Base-by-base conservation (phyloP, 202 grass and related monocot species). In the Musa balbisiana region DNA sequence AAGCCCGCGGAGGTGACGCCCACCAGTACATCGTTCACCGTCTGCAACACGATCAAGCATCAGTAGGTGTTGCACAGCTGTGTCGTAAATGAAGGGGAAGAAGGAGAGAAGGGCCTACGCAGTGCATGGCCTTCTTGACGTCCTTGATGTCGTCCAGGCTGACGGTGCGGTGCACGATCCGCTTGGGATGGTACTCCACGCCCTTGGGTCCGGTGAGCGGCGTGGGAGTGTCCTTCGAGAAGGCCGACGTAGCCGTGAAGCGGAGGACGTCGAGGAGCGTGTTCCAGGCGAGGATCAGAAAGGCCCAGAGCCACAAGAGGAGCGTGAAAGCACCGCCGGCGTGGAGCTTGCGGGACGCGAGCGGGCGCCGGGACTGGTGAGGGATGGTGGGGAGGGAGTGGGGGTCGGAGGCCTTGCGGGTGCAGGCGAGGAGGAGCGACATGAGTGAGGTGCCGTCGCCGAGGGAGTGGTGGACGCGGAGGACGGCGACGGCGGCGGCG, bases 131-230 rank as follows among this genome's bases (percentile, higher is more conserved):
- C 53, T 81, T 86, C 83, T 96, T 96, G 69, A 96, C 75, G 74
- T 49, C 69, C 87, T 86, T 96, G 78, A 92, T 78, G 78, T 96
- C 92, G 76, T 96, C 87, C 49, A 96, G 89, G 69, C 33, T 67
- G 50, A 96, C 67, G 9, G 89, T 96, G 62, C 83, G 70, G 85
- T 90, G 81, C 58, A 96, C 83, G 85, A 96, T 82, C 3, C 87
- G 85, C 81, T 92, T 92, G 76, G 60, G 89, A 1, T 71, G 68
- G 76, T 80, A 83, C 84, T 92, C 89, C 52, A 89, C 87, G 64
- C 89, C 87, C 72, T 81, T 64, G 1, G 79, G 14, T 14, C 83
- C 92, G 54, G 64, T 33, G 64, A 96, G 52, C 9, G 81, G 85
- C 51, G 92, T 96, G 76, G 62, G 70, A 67, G 73, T 13, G 75